phyloP scores from a whole-genome alignment of 176 grass and related monocot species.

The Puccinellia tenuiflora region DNA sequence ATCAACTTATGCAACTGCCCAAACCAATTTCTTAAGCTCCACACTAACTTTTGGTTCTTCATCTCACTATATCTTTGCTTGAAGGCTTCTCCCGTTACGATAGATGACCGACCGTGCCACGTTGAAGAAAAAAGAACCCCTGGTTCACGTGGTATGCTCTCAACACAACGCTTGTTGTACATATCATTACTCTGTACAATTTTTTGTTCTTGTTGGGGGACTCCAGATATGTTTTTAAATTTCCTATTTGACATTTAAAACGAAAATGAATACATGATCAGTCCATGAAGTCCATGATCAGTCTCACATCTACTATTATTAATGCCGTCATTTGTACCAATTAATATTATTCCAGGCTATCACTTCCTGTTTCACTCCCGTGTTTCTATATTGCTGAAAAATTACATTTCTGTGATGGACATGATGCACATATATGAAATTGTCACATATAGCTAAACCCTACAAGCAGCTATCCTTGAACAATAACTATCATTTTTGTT shows the following conservation, averaged over 20 bases:
- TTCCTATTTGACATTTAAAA: not conserved
- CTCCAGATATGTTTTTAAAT: not conserved
- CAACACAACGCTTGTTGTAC: not conserved
- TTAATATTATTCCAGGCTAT: not conserved
- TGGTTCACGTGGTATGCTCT: slow-evolving; percentile 64
- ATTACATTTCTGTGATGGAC: not conserved
- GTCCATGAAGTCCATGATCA: no score
- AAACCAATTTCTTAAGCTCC: slow-evolving; percentile 1
- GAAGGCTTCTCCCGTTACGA: slow-evolving; percentile 83
- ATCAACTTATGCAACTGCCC: not conserved
- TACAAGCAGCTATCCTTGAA: not conserved
- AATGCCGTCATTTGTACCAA: not conserved
- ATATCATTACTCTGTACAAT: not conserved
- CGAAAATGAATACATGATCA: not conserved
- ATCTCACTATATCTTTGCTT: slow-evolving; percentile 1
- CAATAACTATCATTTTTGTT: not conserved
- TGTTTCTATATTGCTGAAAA: not conserved
- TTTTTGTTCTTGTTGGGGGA: not conserved
- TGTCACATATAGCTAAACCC: not conserved
- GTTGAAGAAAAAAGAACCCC: slow-evolving; percentile 84
- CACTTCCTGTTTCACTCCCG: not conserved
- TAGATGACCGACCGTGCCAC: slow-evolving; percentile 54
- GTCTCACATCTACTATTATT: no score
- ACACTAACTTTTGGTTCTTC: not conserved
- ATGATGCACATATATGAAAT: not conserved